phyloP scores from a whole-genome alignment of 257 asterid genomes.

The Euphrasia confusa region DNA sequence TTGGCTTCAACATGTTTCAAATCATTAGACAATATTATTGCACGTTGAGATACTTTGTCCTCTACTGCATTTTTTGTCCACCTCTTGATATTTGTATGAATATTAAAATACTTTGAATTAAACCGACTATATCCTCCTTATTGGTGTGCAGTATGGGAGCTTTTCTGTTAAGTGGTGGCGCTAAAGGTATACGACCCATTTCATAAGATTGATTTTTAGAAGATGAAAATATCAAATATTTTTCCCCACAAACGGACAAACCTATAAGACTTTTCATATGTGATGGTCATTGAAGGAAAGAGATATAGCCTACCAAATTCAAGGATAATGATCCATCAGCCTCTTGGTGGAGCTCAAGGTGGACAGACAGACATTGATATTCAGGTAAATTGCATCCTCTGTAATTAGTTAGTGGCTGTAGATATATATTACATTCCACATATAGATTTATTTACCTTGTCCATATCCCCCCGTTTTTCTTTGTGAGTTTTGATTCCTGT shows the following conservation, averaged over 20 bases:
- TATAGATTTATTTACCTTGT: no score
- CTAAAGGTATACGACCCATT: constrained; percentile 8
- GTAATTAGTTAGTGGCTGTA: no score
- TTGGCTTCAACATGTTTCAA: background rate
- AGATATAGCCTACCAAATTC: constrained; percentile 75
- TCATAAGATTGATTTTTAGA: constrained; percentile 4
- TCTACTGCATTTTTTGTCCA: constrained; percentile 13
- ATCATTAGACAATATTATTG: background rate
- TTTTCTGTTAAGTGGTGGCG: background rate
- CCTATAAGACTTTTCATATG: background rate
- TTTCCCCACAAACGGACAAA: background rate
- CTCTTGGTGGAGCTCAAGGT: constrained; percentile 89
- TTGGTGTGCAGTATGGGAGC: constrained; percentile 11
- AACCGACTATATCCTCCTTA: constrained; percentile 9
- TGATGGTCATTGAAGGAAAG: constrained; percentile 44
- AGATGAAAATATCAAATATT: constrained; percentile 4
- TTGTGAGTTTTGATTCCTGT: no score
- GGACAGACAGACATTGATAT: constrained; percentile 69
- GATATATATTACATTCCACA: no score
- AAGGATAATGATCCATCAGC: constrained; percentile 87
- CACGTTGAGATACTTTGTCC: background rate
- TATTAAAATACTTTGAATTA: background rate
- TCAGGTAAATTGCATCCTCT: constrained; percentile 42
- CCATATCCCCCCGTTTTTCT: no score
- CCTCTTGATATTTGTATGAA: background rate